Percentiles rank a stretch among this genome's conserved stretches.
Conservation (phyloP, 805 yeast genomes). For the Yarrowia sp. region DNA sequence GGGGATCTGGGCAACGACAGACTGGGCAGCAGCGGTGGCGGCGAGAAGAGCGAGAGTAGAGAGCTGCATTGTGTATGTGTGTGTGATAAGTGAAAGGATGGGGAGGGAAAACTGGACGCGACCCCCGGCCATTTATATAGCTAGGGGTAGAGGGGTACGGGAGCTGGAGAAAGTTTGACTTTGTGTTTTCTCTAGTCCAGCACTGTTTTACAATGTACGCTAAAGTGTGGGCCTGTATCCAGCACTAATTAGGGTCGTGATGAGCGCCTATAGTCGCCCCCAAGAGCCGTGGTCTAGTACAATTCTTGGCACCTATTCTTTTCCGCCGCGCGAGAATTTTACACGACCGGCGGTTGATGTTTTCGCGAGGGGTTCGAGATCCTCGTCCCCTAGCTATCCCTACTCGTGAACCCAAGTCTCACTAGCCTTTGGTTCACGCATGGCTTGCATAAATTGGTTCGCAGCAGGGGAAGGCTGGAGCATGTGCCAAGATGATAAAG, state of each 20-base stretch:
- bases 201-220: slow-evolving; percentile 3
- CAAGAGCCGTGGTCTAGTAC: not conserved
- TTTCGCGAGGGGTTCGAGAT: not conserved
- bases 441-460: slow-evolving; percentile 31
- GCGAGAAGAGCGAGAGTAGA: slow-evolving; percentile 27
- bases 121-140: slow-evolving; percentile 18
- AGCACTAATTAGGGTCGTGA: slow-evolving; percentile 16
- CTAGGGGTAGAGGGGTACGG: slow-evolving; percentile 32
- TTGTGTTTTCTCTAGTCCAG: slow-evolving; percentile 13
- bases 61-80: slow-evolving; percentile 29
- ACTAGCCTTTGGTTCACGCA: slow-evolving; percentile 12
- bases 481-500: slow-evolving; percentile 26
- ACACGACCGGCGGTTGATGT: too few species aligned
- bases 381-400: not conserved
- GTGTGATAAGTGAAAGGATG: slow-evolving; percentile 13
- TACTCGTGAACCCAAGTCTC: not conserved
- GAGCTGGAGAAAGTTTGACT: slow-evolving; percentile 24
- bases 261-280: not conserved
- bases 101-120: not conserved
- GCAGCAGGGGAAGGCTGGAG: slow-evolving; percentile 26
- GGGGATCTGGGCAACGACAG: slow-evolving; percentile 32
- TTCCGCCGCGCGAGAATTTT: not conserved
- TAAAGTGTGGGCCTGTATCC: slow-evolving; percentile 4
- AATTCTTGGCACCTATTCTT: not conserved
- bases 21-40: slow-evolving; percentile 28